Base-by-base conservation (phyloP, 257 asterid genomes). In the Fraxinus cuspidata region DNA sequence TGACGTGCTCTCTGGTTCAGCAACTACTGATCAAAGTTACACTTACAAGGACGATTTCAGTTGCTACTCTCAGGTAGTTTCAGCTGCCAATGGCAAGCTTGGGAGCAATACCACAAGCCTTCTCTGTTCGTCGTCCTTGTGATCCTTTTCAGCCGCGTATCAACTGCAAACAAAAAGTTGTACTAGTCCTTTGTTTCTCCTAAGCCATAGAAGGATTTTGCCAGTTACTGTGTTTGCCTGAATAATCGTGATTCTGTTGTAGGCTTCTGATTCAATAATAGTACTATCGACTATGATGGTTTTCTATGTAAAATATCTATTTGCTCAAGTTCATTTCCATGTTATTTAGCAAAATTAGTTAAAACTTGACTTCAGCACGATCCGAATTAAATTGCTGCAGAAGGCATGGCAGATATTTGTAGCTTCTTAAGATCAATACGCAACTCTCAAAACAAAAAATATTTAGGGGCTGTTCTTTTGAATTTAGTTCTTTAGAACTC, bases 1-100 rank as follows among this genome's bases (percentile, higher is more conserved):
- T 3, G 87, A 87, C 71, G 96, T 91, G 42, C 73, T 95, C 70
- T 84, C 91, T 44, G 98, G 98, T 47, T 76, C 80, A 1, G 96
- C 90, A 10, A 81, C 72, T n/a, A 89, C 92, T 5, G 49, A 29
- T 11, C 96, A 92, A 35, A 83, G 65, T 25, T 91, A 90, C 37
- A 28, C 71, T 3, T 84, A 77, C 78, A 49, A 72, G 79, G 90
- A 83, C 69, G 74, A 72, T 11, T 44, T 5, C 0, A 86, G 81
- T 7, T 93, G 97, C 88, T 95, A 88, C 67, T 77, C 69, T 53
- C 85, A 0, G 79, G 67, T 21, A 65, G 73, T 91, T 80, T 77
- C 80, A 58, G 96, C 90, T 27, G 83, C 78, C 1, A 72, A 47
- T 67, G 96, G 96, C 19, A 68, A 67, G 32, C 78, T 95, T 53